phyloP scores from a whole-genome alignment of 345 rosid genomes.

The Acer saccharum region DNA sequence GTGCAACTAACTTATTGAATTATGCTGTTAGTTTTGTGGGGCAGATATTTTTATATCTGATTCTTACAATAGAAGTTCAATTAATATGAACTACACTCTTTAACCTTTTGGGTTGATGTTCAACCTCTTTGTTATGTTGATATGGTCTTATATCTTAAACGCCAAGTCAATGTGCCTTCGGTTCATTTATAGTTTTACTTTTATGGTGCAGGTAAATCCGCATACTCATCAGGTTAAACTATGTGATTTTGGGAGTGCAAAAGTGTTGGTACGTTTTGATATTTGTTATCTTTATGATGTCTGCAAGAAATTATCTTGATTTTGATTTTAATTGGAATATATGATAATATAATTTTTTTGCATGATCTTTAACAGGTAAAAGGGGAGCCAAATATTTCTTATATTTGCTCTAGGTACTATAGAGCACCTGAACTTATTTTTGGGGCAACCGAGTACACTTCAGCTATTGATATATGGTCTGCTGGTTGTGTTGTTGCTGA shows the following conservation, averaged over 20 bases:
- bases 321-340: slow-evolving; percentile 8
- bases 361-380: slow-evolving; percentile 60
- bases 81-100: background rate
- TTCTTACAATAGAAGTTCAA: background rate
- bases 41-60: background rate
- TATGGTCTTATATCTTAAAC: background rate
- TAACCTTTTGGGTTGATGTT: background rate
- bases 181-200: background rate
- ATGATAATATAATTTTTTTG: slow-evolving; percentile 8
- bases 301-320: background rate
- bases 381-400: slow-evolving; percentile 97
- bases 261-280: slow-evolving; percentile 73
- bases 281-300: background rate
- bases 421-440: slow-evolving; percentile 98
- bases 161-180: background rate
- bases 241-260: slow-evolving; percentile 99
- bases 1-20: background rate
- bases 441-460: slow-evolving; percentile 94
- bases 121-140: background rate
- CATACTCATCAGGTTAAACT: slow-evolving; percentile 97
- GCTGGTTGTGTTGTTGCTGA: slow-evolving; percentile 97
- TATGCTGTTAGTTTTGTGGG: no score
- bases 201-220: slow-evolving; percentile 73
- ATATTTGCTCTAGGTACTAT: slow-evolving; percentile 95
- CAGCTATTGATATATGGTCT: slow-evolving; percentile 98